Base-by-base conservation (phyloP, 306 rosid species). In the Dalbergia cultrata region DNA sequence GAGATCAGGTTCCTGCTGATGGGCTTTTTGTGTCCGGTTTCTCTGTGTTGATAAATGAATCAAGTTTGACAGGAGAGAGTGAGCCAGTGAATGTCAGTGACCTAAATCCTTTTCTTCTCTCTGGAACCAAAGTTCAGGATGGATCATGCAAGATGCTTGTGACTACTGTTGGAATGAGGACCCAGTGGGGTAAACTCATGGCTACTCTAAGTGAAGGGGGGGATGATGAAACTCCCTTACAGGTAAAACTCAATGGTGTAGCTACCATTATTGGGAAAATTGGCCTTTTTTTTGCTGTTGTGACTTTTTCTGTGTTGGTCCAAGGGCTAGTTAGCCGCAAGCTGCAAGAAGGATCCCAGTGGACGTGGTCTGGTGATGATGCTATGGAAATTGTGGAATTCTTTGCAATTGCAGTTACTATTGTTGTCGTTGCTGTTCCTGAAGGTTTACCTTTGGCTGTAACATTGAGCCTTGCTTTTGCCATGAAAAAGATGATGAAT, bases 401-500 rank as follows among this genome's bases (percentile, higher is more conserved):
- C 84, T 95, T 95, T 80, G 99, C 99, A 67, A 70, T 95, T 80
- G 97, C 98, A 68, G 99, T 95, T 34, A 95, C 99, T 56, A 93
- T 95, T 75, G 97, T 95, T 68, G 98, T 95, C 75, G 99, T 95
- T 85, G 99, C 99, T 13, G 99, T 95, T 75, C 99, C 98, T 53
- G 98, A 95, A 88, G 99, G 99, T 77, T 86, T 95, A 78, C 99
- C 99, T 60, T 90, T 95, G 87, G 98, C 99, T 5, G 99, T 95
- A 81, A 95, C 99, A 70, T 81, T 95, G 82, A 95, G 99, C 82
- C 99, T 93, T 81, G 99, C 99, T 70, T 95, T 95, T 79, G 98
- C 99, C 47, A 95, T 95, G 99, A 95, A 95, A 84, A 95, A 93
- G 74, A 93, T 95, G 99, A 95, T 95, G 99, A 95, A 90, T 16